Evolutionary conservation across 164 flowering plant genomes (phyloP).

Genomic region (Paratinospora sagittata): DNA sequence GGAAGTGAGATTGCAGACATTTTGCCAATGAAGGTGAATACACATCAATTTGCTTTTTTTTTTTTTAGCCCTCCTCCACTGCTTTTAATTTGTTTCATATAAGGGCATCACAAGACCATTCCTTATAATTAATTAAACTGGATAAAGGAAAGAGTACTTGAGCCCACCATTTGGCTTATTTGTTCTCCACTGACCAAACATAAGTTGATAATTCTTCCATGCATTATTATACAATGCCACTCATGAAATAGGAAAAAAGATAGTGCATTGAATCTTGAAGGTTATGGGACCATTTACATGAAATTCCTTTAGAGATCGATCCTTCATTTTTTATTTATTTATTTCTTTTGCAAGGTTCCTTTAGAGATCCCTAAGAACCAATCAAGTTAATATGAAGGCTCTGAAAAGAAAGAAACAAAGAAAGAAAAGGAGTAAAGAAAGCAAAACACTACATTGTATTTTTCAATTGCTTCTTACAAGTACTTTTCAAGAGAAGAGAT

Average conservation of each 20-base stretch:
- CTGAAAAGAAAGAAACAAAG: background rate
- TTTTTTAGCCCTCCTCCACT: background rate
- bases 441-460: background rate
- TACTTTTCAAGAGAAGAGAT: background rate
- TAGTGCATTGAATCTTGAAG: background rate
- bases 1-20: too few relatives aligned
- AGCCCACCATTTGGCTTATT: background rate
- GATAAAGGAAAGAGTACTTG: background rate
- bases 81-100: background rate
- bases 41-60: constrained; percentile 1
- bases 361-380: background rate
- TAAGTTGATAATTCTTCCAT: background rate
- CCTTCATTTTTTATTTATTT: too few relatives aligned
- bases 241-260: background rate
- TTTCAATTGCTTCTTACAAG: background rate
- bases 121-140: too few relatives aligned
- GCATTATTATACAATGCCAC: background rate
- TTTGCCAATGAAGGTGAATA: background rate
- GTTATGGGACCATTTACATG: too few relatives aligned
- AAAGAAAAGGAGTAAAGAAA: background rate
- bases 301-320: too few relatives aligned
- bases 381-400: too few relatives aligned
- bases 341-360: too few relatives aligned
- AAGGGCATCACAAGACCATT: too few relatives aligned
- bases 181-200: constrained; percentile 4